These are phyloP conservation scores for Spinacia oleracea DNA, from an alignment of 179 eudicot species.

Conservation along the genomic window DNA sequence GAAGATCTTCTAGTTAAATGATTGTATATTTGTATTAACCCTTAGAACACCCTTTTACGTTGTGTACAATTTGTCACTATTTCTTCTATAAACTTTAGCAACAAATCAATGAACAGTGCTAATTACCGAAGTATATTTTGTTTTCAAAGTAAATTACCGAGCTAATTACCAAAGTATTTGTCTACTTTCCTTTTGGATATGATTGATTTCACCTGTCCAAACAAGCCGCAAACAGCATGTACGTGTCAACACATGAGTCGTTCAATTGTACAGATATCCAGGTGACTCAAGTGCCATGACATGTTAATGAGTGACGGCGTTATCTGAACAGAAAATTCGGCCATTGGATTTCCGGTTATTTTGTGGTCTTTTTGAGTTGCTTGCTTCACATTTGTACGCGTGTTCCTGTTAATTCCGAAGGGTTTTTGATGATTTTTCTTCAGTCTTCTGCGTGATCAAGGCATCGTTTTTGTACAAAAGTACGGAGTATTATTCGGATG, in stretches of 20 bases:
- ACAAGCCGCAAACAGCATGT: slow-evolving; percentile 24
- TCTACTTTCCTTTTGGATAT: slow-evolving; percentile 2
- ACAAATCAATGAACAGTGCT: slow-evolving; percentile 24
- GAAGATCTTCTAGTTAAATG: slow-evolving; percentile 26
- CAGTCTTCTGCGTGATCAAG: not conserved
- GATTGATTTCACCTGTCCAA: slow-evolving; percentile 27
- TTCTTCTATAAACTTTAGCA: not conserved
- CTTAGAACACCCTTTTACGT: slow-evolving; percentile 24
- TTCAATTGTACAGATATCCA: slow-evolving; percentile 1
- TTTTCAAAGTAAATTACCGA: not conserved
- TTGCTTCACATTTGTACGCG: not conserved
- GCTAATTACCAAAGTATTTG: too few species aligned
- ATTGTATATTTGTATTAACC: slow-evolving; percentile 16
- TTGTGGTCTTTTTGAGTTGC: slow-evolving; percentile 22
- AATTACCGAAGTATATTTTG: slow-evolving; percentile 30
- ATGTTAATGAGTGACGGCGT: slow-evolving; percentile 21
- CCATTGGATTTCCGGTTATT: slow-evolving; percentile 19
- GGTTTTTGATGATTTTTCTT: too few species aligned
- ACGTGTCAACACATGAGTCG: slow-evolving; percentile 28
- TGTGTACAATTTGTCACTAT: slow-evolving; percentile 26
- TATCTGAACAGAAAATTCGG: slow-evolving; percentile 21
- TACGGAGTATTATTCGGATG: too few species aligned
- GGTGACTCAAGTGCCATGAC: slow-evolving; percentile 19
- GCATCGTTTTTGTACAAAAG: not conserved
- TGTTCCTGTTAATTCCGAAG: not conserved